Base-by-base conservation (phyloP, 495 filamentous ascomycete species). In the Apiosordaria backusii region DNA sequence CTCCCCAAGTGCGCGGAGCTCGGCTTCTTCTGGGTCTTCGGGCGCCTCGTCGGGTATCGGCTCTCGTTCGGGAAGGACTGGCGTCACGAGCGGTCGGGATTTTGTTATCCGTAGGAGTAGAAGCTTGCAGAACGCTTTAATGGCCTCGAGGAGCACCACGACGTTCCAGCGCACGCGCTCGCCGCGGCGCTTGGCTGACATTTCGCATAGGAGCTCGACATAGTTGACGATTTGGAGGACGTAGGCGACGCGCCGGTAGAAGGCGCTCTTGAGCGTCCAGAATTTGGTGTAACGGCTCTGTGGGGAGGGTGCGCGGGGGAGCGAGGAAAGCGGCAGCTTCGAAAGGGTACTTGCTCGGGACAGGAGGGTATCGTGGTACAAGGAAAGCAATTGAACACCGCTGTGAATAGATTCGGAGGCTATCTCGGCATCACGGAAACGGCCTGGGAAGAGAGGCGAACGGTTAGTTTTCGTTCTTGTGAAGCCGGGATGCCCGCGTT, bases 361-460 rank as follows among this genome's bases (percentile, higher is more conserved):
- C 24, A 99, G 91, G 52, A 99, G 87, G 50, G 89, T 86, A 77
- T 98, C 93, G 82, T 98, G 93, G 78, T 97, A 97, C 65, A 97
- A 84, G 13, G 94, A 93, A 64, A 99, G 85, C 15, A 99, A 83
- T 72, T 96, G 92, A 35, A 97, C 89, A 64, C 87, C 86, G 52
- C 89, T 92, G 71, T 99, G 93, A 21, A 98, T 85, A 62, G 90
- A 92, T 80, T 99, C 95, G 68, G 95, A 97, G 65, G 94, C 89
- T 69, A 98, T 87, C 75, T 97, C 93, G 40, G 93, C 91, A 74
- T 98, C 93, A 68, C 92, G 88, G 77, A 96, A 97, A 60, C 93
- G 92, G 65, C 93, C 92, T 93, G 68, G n/a, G 1, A 15, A 57
- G 35, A 53, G 21, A 52, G 16, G 55, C 15, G n/a, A n/a, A 55